Conservation (phyloP, 192 early-diverging fungal species). For the Phlyctochytrium planicorne region DNA sequence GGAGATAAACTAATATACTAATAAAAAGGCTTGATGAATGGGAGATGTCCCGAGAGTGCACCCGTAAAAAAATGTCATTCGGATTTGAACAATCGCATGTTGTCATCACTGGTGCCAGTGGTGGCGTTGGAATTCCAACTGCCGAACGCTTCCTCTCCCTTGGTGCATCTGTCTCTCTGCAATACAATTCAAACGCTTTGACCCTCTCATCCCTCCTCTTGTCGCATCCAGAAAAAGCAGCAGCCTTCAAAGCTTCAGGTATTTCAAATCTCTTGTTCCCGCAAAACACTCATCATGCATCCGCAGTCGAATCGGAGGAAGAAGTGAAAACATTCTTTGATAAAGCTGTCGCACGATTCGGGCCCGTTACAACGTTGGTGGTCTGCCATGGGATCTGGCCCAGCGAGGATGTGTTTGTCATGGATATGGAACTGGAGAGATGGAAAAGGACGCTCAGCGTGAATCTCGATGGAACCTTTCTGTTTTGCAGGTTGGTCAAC, state of each 20-base stretch:
- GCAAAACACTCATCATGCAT: neutral
- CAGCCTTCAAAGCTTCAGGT: neutral
- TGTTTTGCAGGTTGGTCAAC: conserved; percentile 37
- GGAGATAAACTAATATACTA: too few relatives aligned
- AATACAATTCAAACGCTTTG: conserved; percentile 42
- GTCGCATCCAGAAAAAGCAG: conserved; percentile 19
- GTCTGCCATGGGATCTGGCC: conserved; percentile 63
- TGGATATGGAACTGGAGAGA: conserved; percentile 52
- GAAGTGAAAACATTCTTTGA: conserved; percentile 19
- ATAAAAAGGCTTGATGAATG: too few relatives aligned
- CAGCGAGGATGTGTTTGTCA: conserved; percentile 39
- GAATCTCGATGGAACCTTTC: conserved; percentile 58
- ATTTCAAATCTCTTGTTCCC: neutral
- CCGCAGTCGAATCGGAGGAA: conserved; percentile 41
- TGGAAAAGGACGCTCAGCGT: conserved; percentile 50
- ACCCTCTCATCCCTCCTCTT: conserved; percentile 31
- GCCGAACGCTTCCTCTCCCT: conserved; percentile 40
- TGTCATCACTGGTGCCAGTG: conserved; percentile 57
- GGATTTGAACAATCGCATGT: too few relatives aligned
- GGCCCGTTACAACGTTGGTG: conserved; percentile 48
- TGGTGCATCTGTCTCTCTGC: conserved; percentile 50
- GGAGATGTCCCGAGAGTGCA: too few relatives aligned
- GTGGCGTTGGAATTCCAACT: conserved; percentile 52
- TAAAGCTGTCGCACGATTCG: conserved; percentile 7
- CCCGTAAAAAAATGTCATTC: too few relatives aligned